Evolutionary conservation across 805 yeast genomes (phyloP).

Genomic region (Pichia ethanolica): DNA sequence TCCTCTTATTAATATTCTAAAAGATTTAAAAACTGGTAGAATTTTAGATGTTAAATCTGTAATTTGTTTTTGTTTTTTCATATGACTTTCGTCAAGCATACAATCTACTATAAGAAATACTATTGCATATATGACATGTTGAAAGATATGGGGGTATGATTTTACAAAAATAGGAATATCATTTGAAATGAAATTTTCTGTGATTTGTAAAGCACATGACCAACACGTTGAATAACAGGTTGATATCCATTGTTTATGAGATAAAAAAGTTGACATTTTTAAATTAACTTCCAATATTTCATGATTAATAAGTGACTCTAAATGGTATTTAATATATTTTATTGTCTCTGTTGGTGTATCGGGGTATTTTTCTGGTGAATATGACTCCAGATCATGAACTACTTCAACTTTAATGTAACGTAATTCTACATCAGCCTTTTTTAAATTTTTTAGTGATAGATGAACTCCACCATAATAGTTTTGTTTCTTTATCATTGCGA

Average conservation of each 20-base stretch:
- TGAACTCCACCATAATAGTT: constrained; percentile 22
- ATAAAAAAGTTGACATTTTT: constrained; percentile 23
- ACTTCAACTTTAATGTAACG: constrained; percentile 18
- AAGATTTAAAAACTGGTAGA: constrained; percentile 18
- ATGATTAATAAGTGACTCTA: constrained; percentile 14
- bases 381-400: constrained; percentile 15
- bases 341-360: constrained; percentile 7
- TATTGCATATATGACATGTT: constrained; percentile 21
- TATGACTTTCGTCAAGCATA: constrained; percentile 18
- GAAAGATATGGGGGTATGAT: constrained; percentile 20
- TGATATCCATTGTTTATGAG: constrained; percentile 19
- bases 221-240: constrained; percentile 18
- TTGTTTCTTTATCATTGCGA: constrained; percentile 21
- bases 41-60: constrained; percentile 12
- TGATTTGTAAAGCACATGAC: constrained; percentile 15
- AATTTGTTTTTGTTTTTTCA: constrained; percentile 13
- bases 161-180: constrained; percentile 16
- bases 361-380: constrained; percentile 8
- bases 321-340: constrained; percentile 15
- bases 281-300: constrained; percentile 25
- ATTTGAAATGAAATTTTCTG: constrained; percentile 12
- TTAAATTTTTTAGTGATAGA: constrained; percentile 13
- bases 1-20: constrained; percentile 21
- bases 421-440: constrained; percentile 22
- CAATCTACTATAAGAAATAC: constrained; percentile 25